phyloP scores from a whole-genome alignment of 208 protist species.

The Leishmania arabica region DNA sequence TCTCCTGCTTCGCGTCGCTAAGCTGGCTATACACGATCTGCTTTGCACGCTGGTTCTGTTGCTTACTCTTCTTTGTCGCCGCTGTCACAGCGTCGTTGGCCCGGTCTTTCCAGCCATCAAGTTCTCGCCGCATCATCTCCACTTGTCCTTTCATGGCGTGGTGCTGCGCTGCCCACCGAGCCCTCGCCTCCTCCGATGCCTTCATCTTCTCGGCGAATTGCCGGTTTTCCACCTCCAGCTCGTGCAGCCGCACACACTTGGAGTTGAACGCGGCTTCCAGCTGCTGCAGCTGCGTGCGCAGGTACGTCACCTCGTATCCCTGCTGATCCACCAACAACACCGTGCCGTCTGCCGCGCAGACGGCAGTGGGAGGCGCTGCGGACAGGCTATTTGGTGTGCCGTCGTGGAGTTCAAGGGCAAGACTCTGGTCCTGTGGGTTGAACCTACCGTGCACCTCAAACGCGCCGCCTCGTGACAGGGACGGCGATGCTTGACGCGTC shows the following conservation, averaged over 20 bases:
- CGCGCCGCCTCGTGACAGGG: background rate
- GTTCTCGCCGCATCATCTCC: slow-evolving; percentile 59
- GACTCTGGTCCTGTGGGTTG: background rate
- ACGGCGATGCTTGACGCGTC: background rate
- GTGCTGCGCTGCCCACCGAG: slow-evolving; percentile 35
- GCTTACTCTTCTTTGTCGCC: slow-evolving; percentile 36
- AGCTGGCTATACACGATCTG: slow-evolving; percentile 39
- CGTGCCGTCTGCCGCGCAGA: slow-evolving; percentile 6
- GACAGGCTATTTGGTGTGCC: background rate
- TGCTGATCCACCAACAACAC: slow-evolving; percentile 62
- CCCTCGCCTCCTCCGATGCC: slow-evolving; percentile 27
- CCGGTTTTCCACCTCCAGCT: slow-evolving; percentile 74
- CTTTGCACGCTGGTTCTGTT: slow-evolving; percentile 25
- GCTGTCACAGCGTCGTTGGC: slow-evolving; percentile 31
- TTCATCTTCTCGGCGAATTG: slow-evolving; percentile 49
- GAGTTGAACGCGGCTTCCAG: slow-evolving; percentile 84
- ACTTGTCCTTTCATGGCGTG: slow-evolving; percentile 46
- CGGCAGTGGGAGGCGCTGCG: background rate
- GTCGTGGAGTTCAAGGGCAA: background rate
- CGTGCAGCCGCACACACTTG: slow-evolving; percentile 82
- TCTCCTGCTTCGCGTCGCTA: slow-evolving; percentile 58
- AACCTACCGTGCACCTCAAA: background rate
- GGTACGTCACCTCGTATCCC: slow-evolving; percentile 83
- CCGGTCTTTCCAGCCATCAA: slow-evolving; percentile 76
- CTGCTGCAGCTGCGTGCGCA: slow-evolving; percentile 80